Evolutionary conservation across 345 rosid genomes (phyloP).

Genomic region (Litchi chinensis): DNA sequence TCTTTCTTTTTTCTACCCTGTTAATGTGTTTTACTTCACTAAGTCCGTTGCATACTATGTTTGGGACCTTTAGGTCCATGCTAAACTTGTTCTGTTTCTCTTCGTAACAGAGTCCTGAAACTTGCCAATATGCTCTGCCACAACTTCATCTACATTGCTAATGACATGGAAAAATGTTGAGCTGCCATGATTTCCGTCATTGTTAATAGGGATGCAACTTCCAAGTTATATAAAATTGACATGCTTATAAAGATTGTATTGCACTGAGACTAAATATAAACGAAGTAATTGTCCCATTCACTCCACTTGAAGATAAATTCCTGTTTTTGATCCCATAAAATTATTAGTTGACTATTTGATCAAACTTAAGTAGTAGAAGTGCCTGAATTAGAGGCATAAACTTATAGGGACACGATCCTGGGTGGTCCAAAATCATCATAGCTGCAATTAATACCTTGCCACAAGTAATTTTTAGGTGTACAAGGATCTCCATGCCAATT

Average conservation of each 20-base stretch:
- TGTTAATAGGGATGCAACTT: not conserved
- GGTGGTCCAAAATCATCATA: no score
- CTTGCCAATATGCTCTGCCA: no score
- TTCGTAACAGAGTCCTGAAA: no score
- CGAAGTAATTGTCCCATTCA: constrained; percentile 35
- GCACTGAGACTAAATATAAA: constrained; percentile 28
- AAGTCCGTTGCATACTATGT: no score
- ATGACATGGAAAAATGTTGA: no score
- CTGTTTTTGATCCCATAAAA: constrained; percentile 20
- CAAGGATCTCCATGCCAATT: constrained; percentile 66
- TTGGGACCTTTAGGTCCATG: no score
- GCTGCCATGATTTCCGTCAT: not conserved
- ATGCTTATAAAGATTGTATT: constrained; percentile 44
- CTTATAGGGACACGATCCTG: constrained; percentile 32
- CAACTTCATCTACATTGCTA: no score
- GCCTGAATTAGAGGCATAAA: not conserved
- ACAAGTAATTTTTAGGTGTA: constrained; percentile 31
- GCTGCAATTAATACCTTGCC: constrained; percentile 53
- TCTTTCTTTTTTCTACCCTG: no score
- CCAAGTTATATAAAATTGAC: not conserved
- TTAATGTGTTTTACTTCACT: no score
- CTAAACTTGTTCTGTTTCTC: no score
- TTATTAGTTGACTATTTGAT: not conserved
- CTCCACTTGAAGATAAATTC: constrained; percentile 45
- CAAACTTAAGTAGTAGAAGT: not conserved